Base-by-base conservation (phyloP, 768 basidiomycete genomes). In the Boletus eberwhitei region DNA sequence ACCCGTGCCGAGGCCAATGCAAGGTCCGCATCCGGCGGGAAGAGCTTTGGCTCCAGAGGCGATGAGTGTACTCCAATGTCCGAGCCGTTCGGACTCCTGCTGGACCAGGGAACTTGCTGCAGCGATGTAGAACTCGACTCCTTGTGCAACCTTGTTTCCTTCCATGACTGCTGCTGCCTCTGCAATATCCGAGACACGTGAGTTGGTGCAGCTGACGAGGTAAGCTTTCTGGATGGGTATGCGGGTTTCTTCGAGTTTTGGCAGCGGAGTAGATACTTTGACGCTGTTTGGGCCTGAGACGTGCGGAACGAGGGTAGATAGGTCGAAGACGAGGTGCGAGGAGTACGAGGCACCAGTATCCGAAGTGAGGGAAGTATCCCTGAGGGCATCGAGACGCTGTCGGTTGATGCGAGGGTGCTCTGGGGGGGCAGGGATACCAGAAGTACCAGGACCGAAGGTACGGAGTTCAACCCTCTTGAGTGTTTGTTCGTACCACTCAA, bases 271-370 rank as follows among this genome's bases (percentile, higher is more conserved):
- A n/a, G 95, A 90, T 46, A 98, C 71, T 72, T 99, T 99, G 70
- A 98, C 96, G 63, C 91, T 93, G 73, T 98, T 99, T 13, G 97
- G 97, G 2, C 97, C 97, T 16, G 96, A 97, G 36, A 97, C 88
- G 66, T 98, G 90, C 0, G 97, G 96, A 0, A 95, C 88, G 36
- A 99, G 86, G 0, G 95, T 90, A 7, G 93, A 90, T 13, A 99
- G 85, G 73, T 98, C 91, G 62, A 99, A 86, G 9, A 88, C 77
- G 44, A 99, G 85, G 67, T 94, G 91, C 7, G 91, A 86, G 1
- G 93, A 79, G 69, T 99, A 99, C 54, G 79, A 68, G 0, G 91
- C 94, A 40, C 81, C 84, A 0, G 80, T 68, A 62, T 99, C 97
- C 0, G 97, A 91, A 32, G 71, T 63, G 31, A 87, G 54, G n/a